Evolutionary conservation across 441 rosid species (phyloP).

Genomic region (Capsella rubella): DNA sequence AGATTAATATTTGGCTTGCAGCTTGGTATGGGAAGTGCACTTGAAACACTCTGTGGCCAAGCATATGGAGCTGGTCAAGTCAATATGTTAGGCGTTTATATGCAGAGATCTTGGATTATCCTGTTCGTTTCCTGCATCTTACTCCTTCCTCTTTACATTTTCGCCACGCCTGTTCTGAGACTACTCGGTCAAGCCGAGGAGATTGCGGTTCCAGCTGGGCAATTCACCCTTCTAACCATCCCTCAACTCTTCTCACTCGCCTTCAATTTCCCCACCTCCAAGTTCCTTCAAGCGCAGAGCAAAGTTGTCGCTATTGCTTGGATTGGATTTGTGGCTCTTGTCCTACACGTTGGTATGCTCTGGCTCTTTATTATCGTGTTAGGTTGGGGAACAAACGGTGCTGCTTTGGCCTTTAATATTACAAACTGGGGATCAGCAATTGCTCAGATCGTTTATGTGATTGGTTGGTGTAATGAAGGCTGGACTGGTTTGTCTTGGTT

Average conservation of each 20-base stretch:
- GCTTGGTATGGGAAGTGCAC: conserved; percentile 96
- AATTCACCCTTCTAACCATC: conserved; percentile 57
- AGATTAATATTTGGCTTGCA: conserved; percentile 38
- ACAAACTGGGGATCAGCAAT: conserved; percentile 55
- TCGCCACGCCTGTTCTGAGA: conserved; percentile 66
- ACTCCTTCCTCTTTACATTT: conserved; percentile 65
- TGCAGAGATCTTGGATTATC: conserved; percentile 89
- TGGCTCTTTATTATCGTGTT: conserved; percentile 57
- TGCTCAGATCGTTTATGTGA: conserved; percentile 60
- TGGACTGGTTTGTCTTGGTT: conserved; percentile 73
- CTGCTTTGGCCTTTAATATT: conserved; percentile 70
- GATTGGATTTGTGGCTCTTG: conserved; percentile 59
- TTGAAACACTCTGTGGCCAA: conserved; percentile 91
- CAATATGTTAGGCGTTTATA: conserved; percentile 74
- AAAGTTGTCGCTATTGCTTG: conserved; percentile 63
- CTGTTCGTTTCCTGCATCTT: conserved; percentile 46
- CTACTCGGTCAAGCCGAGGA: conserved; percentile 64
- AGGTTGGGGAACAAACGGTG: conserved; percentile 71
- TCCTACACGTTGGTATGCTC: conserved; percentile 53
- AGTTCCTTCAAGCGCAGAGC: conserved; percentile 92
- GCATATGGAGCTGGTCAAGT: conserved; percentile 86
- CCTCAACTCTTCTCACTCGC: conserved; percentile 76
- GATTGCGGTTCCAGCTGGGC: conserved; percentile 65
- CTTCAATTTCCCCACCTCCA: conserved; percentile 66
- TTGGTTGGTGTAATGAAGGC: conserved; percentile 64